phyloP scores from a whole-genome alignment of 73 alveolate species.

The Tetrahymena borealis region DNA sequence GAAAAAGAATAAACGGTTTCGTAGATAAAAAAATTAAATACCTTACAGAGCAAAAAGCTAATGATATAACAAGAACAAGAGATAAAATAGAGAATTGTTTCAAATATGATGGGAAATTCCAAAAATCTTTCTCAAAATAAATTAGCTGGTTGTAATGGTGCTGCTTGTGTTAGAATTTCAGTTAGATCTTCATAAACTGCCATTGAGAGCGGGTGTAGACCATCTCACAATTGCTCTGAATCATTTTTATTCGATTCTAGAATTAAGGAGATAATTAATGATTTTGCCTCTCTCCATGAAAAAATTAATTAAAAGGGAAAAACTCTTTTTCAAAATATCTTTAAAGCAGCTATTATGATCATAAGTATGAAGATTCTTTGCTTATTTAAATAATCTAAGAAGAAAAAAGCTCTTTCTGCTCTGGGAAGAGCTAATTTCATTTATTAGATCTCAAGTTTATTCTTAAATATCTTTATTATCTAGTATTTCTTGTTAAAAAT shows the following conservation, averaged over 20 bases:
- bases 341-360: not conserved
- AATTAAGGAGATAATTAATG: not conserved
- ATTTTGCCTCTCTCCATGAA: not conserved
- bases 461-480: not conserved
- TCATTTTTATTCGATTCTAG: not conserved
- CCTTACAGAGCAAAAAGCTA: not conserved
- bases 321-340: not conserved
- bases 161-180: too few species aligned
- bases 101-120: not conserved
- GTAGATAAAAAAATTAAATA: not conserved
- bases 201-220: too few species aligned
- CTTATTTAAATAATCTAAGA: not conserved
- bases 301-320: not conserved
- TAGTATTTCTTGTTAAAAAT: not conserved
- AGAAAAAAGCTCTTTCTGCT: not conserved
- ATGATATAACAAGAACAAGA: not conserved
- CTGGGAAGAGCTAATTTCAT: not conserved
- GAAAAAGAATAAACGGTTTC: not conserved
- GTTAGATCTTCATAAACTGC: too few species aligned
- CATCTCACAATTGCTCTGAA: too few species aligned
- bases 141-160: too few species aligned
- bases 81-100: not conserved
- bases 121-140: not conserved
- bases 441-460: not conserved
- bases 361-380: not conserved